Conservation (phyloP, 2,329 filamentous ascomycete species). For the Mariannaea elegans region DNA sequence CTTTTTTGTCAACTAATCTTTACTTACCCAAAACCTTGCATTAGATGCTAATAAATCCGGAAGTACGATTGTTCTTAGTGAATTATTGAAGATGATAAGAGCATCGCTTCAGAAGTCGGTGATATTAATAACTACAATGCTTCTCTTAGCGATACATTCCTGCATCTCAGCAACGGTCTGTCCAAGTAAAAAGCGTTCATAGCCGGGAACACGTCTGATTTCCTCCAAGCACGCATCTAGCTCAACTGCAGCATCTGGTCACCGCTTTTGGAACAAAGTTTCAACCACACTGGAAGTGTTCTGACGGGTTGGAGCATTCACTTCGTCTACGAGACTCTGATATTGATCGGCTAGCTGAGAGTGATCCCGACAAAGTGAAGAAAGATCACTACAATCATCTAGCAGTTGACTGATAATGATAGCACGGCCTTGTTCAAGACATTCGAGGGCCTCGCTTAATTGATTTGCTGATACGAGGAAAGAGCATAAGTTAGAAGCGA, state of each 20-base stretch:
- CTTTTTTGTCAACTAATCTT: not conserved
- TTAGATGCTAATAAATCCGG: not conserved
- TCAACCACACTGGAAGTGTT: not conserved
- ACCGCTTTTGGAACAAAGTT: not conserved
- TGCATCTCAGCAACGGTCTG: not conserved
- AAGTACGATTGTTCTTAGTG: not conserved
- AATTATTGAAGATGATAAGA: not conserved
- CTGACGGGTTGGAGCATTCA: slow-evolving; percentile 6
- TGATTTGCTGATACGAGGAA: slow-evolving; percentile 2
- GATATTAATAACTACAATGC: not conserved
- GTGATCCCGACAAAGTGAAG: slow-evolving; percentile 3
- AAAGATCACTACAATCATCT: slow-evolving; percentile 7
- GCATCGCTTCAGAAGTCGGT: not conserved
- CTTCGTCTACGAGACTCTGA: slow-evolving; percentile 7
- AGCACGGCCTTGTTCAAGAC: slow-evolving; percentile 8
- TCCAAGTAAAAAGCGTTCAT: not conserved
- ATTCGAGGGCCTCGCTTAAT: slow-evolving; percentile 9
- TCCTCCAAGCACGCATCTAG: not conserved
- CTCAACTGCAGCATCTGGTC: not conserved
- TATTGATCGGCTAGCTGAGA: slow-evolving; percentile 10
- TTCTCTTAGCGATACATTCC: not conserved
- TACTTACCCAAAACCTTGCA: not conserved
- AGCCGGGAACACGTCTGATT: not conserved
- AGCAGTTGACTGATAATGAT: slow-evolving; percentile 11
- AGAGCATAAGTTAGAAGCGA: slow-evolving; percentile 10